A percentile compares a stretch with the other conserved stretches of the same genome.
phyloP scores from a whole-genome alignment of 768 basidiomycete genomes.

The Phlebiopsis gigantea region DNA sequence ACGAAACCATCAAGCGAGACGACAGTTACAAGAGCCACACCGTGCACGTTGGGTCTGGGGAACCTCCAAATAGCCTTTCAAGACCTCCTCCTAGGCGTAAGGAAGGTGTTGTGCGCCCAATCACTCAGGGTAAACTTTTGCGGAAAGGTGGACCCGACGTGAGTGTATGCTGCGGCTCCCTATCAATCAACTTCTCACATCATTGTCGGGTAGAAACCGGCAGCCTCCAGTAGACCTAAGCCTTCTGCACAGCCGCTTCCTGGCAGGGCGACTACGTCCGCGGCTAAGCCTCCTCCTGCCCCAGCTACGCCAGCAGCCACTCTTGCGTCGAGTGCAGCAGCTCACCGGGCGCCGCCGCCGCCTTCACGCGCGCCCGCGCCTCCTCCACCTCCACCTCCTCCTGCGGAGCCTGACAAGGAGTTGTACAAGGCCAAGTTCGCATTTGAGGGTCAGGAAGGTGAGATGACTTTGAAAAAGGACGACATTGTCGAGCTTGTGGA shows the following conservation, averaged over 20 bases:
- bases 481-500: conserved; percentile 88
- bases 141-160: conserved; percentile 64
- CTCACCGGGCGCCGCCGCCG: conserved; percentile 39
- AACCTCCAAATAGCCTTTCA: conserved; percentile 76
- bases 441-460: conserved; percentile 92
- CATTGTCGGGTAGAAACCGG: conserved; percentile 36
- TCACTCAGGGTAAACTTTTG: conserved; percentile 79
- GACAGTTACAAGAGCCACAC: conserved; percentile 93
- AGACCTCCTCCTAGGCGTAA: conserved; percentile 84
- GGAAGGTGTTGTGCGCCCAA: conserved; percentile 78
- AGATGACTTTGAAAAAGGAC: conserved; percentile 86
- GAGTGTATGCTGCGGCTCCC: conserved; percentile 10
- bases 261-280: conserved; percentile 40
- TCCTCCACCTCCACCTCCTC: conserved; percentile 39
- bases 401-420: conserved; percentile 59
- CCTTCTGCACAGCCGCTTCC: conserved; percentile 64
- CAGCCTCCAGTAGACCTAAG: conserved; percentile 33
- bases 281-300: conserved; percentile 26
- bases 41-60: conserved; percentile 84
- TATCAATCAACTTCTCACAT: neutral
- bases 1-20: conserved; percentile 73
- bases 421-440: conserved; percentile 85
- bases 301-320: conserved; percentile 30
- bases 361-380: conserved; percentile 31
- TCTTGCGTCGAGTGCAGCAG: conserved; percentile 23